Evolutionary conservation across 2,329 filamentous ascomycete genomes (phyloP).

Genomic region (Bipolaris victoriae): DNA sequence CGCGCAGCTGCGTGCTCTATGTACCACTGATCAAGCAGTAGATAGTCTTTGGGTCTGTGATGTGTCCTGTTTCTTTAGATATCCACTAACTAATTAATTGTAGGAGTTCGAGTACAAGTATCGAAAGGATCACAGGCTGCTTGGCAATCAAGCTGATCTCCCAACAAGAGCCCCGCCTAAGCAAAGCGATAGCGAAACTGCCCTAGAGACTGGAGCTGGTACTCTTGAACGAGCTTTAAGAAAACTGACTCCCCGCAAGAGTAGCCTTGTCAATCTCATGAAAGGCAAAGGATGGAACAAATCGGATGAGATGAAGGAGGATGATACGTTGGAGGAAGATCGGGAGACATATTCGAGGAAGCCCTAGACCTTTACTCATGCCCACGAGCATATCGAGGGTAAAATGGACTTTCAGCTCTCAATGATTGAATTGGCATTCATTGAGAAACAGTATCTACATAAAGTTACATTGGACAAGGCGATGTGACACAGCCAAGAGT

Average conservation of each 20-base stretch:
- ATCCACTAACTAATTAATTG: neutral
- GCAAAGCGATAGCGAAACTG: slow-evolving; percentile 24
- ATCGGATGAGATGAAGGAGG: slow-evolving; percentile 21
- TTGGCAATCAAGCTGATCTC: slow-evolving; percentile 24
- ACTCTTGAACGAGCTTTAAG: slow-evolving; percentile 40
- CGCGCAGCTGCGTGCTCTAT: slow-evolving; percentile 40
- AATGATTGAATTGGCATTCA: neutral
- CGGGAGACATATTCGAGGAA: slow-evolving; percentile 15
- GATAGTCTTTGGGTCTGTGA: slow-evolving; percentile 43
- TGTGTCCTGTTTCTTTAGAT: neutral
- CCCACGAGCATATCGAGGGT: neutral
- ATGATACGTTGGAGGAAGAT: neutral
- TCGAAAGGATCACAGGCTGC: slow-evolving; percentile 37
- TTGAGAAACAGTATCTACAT: neutral
- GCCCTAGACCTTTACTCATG: neutral
- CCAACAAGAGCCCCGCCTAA: slow-evolving; percentile 27
- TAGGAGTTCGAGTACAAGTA: slow-evolving; percentile 47
- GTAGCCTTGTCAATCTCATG: slow-evolving; percentile 43
- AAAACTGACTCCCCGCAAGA: slow-evolving; percentile 45
- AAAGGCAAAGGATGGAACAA: slow-evolving; percentile 43
- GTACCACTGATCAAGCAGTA: slow-evolving; percentile 35
- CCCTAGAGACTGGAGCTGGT: slow-evolving; percentile 25
- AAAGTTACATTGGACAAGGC: neutral
- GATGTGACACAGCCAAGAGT: neutral
- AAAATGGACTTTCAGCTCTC: neutral